Conservation (phyloP, 352 stramenopile species). For the Elongisporangium undulatum region DNA sequence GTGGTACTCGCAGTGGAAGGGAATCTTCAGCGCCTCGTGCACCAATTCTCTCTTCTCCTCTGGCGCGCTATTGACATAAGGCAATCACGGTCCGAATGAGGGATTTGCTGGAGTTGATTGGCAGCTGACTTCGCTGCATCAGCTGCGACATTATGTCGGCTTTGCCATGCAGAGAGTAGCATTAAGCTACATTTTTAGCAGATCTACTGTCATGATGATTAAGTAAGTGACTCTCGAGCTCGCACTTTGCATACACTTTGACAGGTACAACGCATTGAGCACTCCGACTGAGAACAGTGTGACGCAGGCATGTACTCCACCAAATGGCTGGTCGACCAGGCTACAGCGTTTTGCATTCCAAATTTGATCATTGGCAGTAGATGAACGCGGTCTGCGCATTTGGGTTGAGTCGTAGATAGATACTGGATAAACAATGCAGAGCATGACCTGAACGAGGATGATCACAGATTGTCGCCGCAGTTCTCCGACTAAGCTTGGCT, state of each 20-base stretch:
- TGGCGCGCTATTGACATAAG: not conserved
- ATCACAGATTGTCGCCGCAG: not conserved
- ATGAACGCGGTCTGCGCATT: conserved; percentile 1
- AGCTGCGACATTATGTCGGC: not conserved
- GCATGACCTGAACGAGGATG: not conserved
- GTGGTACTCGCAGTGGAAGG: conserved; percentile 24
- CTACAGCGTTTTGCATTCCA: conserved; percentile 18
- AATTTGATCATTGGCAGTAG: conserved; percentile 18
- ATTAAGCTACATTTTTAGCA: conserved; percentile 2
- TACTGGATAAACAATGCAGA: not conserved
- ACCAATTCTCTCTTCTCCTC: not conserved
- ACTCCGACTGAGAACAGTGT: conserved; percentile 24
- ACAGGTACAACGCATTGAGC: conserved; percentile 24
- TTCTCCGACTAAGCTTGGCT: not conserved
- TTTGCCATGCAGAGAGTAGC: not conserved
- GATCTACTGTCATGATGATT: conserved; percentile 12
- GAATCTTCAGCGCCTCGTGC: conserved; percentile 3
- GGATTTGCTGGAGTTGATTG: not conserved
- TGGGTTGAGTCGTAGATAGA: not conserved
- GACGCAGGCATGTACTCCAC: conserved; percentile 16
- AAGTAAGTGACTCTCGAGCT: conserved; percentile 7
- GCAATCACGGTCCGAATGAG: not conserved
- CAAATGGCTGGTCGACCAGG: conserved; percentile 9
- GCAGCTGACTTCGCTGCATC: not conserved
- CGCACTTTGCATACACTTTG: conserved; percentile 16